Evolutionary conservation across 2,329 filamentous ascomycete genomes (phyloP).

Genomic region (Cordyceps javanica): DNA sequence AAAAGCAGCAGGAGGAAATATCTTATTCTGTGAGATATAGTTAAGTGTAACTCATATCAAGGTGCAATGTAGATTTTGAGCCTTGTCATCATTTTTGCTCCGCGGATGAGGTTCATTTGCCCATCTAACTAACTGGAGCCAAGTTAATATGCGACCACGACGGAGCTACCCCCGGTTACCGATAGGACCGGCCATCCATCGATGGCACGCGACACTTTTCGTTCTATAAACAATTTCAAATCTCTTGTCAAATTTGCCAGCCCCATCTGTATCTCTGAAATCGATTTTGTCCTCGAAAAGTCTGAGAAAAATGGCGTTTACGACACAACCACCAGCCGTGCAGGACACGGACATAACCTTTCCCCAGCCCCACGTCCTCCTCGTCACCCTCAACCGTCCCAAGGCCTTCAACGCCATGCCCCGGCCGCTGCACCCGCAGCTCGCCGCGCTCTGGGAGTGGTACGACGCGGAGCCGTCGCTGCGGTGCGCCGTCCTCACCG

Average conservation of each 20-base stretch:
- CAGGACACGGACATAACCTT: conserved; percentile 40
- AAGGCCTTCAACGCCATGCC: conserved; percentile 52
- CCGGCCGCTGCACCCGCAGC: conserved; percentile 39
- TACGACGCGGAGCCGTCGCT: conserved; percentile 57
- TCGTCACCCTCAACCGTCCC: conserved; percentile 56
- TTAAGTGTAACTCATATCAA: not conserved
- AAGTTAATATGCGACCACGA: not conserved
- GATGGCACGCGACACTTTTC: not conserved
- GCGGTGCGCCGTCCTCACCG: conserved; percentile 58
- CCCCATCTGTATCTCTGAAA: not conserved
- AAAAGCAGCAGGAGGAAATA: no score
- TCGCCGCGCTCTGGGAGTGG: conserved; percentile 49
- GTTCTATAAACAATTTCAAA: no score
- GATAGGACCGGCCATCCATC: not conserved
- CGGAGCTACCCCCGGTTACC: conserved; percentile 3
- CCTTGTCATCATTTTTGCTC: not conserved
- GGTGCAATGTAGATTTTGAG: not conserved
- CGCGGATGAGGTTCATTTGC: no score
- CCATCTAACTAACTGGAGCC: not conserved
- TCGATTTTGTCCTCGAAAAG: not conserved
- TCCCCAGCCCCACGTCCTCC: conserved; percentile 47
- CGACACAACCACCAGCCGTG: conserved; percentile 30
- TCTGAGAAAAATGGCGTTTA: not conserved
- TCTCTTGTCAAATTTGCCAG: not conserved
- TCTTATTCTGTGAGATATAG: no score